Conservation (phyloP, 495 filamentous ascomycete genomes). For the Hypoxylon fragiforme region DNA sequence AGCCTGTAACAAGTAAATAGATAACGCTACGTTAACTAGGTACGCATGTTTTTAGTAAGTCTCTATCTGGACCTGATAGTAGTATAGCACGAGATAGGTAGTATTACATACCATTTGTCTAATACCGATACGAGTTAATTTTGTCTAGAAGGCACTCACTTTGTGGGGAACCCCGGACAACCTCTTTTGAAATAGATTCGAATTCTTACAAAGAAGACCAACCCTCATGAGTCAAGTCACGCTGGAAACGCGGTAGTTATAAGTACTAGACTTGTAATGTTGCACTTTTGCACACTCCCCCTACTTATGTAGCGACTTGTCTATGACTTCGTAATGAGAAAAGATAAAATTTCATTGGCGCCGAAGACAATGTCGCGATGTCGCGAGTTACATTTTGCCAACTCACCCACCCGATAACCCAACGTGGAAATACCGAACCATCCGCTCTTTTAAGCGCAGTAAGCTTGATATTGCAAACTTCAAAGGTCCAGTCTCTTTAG, state of each 20-base stretch:
- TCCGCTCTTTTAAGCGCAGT: constrained; percentile 15
- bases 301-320: too few relatives aligned
- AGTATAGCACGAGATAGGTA: too few relatives aligned
- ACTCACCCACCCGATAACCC: constrained; percentile 11
- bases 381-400: constrained; percentile 18
- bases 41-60: constrained; percentile 14
- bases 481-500: neutral
- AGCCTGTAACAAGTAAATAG: constrained; percentile 14
- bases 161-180: constrained; percentile 23
- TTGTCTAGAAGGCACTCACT: constrained; percentile 16
- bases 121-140: constrained; percentile 9
- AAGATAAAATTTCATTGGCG: too few relatives aligned
- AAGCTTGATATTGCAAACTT: constrained; percentile 4
- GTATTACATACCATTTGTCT: constrained; percentile 2
- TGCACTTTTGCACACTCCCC: too few relatives aligned
- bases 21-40: constrained; percentile 12
- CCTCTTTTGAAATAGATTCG: constrained; percentile 3
- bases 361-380: too few relatives aligned
- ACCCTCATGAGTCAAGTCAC: constrained; percentile 15
- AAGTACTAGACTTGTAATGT: constrained; percentile 6
- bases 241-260: too few relatives aligned
- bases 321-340: too few relatives aligned
- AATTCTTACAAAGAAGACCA: neutral
- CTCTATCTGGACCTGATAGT: too few relatives aligned
- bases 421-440: constrained; percentile 10